A percentile compares a stretch with the other conserved stretches of the same genome.
Conservation (phyloP, 306 rosid genomes). For the Glycine soja region DNA sequence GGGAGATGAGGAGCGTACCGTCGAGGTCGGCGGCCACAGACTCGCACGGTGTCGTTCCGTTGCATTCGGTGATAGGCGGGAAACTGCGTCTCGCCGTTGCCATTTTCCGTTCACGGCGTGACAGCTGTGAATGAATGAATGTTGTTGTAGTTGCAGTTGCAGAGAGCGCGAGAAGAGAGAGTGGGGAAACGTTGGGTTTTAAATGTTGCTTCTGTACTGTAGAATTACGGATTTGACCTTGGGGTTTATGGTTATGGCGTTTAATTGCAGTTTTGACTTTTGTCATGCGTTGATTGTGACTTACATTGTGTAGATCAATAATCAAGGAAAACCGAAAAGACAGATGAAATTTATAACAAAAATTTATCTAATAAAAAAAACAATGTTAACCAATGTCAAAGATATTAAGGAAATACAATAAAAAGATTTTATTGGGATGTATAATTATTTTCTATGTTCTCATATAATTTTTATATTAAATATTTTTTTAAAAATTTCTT, state of each 20-base stretch:
- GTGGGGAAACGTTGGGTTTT: constrained; percentile 47
- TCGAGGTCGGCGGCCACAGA: constrained; percentile 95
- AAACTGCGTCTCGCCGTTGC: constrained; percentile 56
- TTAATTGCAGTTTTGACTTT: neutral
- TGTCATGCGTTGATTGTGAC: neutral
- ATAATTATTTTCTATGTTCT: no score
- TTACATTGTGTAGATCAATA: neutral
- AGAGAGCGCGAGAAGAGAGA: constrained; percentile 8
- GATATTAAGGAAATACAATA: no score
- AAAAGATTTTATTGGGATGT: no score
- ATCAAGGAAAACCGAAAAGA: neutral
- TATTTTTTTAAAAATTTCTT: no score
- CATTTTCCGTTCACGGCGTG: constrained; percentile 42
- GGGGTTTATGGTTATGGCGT: no score
- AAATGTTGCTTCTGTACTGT: constrained; percentile 49
- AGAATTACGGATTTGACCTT: constrained; percentile 46
- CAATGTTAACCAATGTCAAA: no score
- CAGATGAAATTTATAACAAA: neutral
- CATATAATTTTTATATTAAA: no score
- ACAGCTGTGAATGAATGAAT: constrained; percentile 1
- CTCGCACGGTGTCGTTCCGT: constrained; percentile 43
- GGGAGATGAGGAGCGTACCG: constrained; percentile 78
- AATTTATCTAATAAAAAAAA: no score
- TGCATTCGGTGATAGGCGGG: constrained; percentile 64
- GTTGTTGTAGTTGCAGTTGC: neutral